Percentiles rank a stretch among this genome's conserved stretches.
Evolutionary conservation across 208 protist genomes (phyloP).

Genomic region (Spongospora subterranea): DNA sequence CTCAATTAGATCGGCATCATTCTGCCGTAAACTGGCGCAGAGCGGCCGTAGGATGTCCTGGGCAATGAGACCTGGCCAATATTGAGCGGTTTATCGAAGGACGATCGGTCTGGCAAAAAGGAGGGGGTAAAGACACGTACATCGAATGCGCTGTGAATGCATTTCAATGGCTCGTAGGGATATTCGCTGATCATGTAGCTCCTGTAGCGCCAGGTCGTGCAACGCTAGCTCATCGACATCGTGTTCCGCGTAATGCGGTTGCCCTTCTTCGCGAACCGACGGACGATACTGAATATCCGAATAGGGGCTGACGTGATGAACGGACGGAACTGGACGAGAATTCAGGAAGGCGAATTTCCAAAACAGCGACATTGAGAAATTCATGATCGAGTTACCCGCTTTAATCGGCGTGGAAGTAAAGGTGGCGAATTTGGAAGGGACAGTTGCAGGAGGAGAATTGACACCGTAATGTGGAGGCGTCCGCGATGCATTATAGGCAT

Average conservation of each 20-base stretch:
- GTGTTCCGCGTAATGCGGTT: neutral
- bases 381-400: too few relatives aligned
- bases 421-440: too few relatives aligned
- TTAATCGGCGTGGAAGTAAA: too few relatives aligned
- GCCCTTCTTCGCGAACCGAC: slow-evolving; percentile 18
- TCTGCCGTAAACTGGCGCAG: neutral
- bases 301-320: neutral
- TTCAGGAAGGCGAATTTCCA: too few relatives aligned
- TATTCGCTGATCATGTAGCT: neutral
- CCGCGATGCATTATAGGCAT: too few relatives aligned
- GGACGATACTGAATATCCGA: neutral
- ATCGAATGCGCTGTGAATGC: neutral
- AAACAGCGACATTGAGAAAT: too few relatives aligned
- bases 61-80: neutral
- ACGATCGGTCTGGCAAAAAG: neutral
- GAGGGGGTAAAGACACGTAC: neutral
- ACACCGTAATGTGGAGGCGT: too few relatives aligned
- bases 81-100: too few relatives aligned
- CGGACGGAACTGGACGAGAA: too few relatives aligned
- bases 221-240: slow-evolving; percentile 13
- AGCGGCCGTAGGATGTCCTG: slow-evolving; percentile 46
- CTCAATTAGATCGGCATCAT: slow-evolving; percentile 14
- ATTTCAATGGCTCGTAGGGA: neutral
- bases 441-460: too few relatives aligned
- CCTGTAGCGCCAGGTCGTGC: slow-evolving; percentile 17